Base-by-base conservation (phyloP, 306 rosid species). In the Quercus ilex region DNA sequence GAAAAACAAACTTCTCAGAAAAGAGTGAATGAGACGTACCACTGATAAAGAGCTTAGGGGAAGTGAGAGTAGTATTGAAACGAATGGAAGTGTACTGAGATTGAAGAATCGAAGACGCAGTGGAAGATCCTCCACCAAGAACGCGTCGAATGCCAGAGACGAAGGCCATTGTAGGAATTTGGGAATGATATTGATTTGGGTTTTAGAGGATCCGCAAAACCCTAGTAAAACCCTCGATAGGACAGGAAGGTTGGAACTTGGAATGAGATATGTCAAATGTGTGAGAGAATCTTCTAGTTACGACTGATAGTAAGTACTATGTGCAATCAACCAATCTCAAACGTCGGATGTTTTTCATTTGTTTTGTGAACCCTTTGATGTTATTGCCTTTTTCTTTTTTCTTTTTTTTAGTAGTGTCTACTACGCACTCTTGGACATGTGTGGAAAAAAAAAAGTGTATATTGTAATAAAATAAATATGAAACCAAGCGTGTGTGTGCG, bases 1-100 rank as follows among this genome's bases (percentile, higher is more conserved):
- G 70, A 30, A 3, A 26, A 64, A 15, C 21, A 15, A n/a, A 38
- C 46, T 38, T 6, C 31, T 4, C 35, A 38, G 46, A 8, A 38
- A 38, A 15, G 31, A 4, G 43, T 1, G 70, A 64, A 23, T 0
- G 51, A 33, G 7, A 68, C 72, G 52, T 68, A 93, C 97, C 94
- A 77, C 94, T 91, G 80, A 93, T 74, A 84, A 93, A 93, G 43
- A 91, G 94, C 83, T 87, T 93, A 0, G 94, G 93, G 23, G 91
- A 82, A 23, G 94, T 93, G 84, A 93, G 98, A 80, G 98, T 91
- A 67, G 98, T 87, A 31, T 73, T 74, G 84, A 85, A 85, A 81
- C 97, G 92, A 86, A 82, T 62, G 9, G 85, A 75, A 43, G 75
- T 52, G 17, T 82, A 79, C 1, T 85, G 86, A 1, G 90, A 85